These are phyloP conservation scores for Solanum hybrid DNA, from an alignment of 305 asterid genomes.

Conservation along the genomic window DNA sequence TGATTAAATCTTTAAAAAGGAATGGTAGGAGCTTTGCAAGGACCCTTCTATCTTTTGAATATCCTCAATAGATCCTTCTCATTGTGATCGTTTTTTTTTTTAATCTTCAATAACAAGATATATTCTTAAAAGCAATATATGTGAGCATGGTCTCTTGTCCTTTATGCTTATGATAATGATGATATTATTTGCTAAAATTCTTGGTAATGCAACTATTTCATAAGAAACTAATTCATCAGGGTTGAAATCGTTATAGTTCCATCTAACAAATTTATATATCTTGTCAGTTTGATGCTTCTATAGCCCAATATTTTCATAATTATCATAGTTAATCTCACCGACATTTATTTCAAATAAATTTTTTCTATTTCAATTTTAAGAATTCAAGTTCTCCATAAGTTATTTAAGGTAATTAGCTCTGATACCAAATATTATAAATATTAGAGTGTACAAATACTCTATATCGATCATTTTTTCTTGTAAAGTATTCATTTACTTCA, in stretches of 20 bases:
- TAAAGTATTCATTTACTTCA: background rate
- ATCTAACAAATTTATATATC: background rate
- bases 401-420: background rate
- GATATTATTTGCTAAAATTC: background rate
- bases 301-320: background rate
- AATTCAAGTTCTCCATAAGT: background rate
- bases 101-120: background rate
- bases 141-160: background rate
- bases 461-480: background rate
- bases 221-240: background rate
- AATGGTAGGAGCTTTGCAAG: background rate
- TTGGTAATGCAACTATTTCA: background rate
- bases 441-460: background rate
- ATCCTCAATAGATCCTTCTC: no score
- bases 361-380: background rate
- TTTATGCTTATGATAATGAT: background rate
- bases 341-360: background rate
- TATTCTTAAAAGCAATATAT: background rate
- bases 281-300: background rate
- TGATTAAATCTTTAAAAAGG: background rate
- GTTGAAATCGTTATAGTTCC: background rate
- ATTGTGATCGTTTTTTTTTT: background rate
- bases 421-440: background rate
- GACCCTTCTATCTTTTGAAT: background rate
- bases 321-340: background rate